Conservation (phyloP, 108 stramenopile genomes). For the Skeletonema menzelii region DNA sequence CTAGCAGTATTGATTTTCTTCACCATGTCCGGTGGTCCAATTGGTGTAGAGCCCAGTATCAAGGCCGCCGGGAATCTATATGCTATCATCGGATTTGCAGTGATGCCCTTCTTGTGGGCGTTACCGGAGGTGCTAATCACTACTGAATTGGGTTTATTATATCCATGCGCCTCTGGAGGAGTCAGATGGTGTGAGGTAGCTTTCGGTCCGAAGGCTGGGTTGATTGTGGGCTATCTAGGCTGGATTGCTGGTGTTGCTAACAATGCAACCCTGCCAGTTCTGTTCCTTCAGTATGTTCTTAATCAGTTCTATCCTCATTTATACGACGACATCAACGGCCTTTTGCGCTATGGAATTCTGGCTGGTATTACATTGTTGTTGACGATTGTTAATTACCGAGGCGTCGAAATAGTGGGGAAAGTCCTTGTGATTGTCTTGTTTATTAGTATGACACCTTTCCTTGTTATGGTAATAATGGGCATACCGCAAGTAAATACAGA, state of each 20-base stretch:
- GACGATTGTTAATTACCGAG: constrained; percentile 53
- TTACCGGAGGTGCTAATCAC: constrained; percentile 94
- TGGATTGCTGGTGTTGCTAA: constrained; percentile 92
- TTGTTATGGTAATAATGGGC: constrained; percentile 56
- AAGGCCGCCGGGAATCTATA: constrained; percentile 81
- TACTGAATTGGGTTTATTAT: constrained; percentile 84
- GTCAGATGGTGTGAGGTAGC: constrained; percentile 90
- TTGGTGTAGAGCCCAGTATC: constrained; percentile 88
- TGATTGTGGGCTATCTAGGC: constrained; percentile 82
- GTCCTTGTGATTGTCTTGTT: constrained; percentile 45
- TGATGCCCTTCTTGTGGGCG: constrained; percentile 89
- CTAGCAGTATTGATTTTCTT: constrained; percentile 38
- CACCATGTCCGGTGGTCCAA: constrained; percentile 71
- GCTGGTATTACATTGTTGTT: constrained; percentile 14
- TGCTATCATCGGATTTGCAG: constrained; percentile 78
- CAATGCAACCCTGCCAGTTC: constrained; percentile 89
- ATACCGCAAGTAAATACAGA: constrained; percentile 49
- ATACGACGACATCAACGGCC: constrained; percentile 16
- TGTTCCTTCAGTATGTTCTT: constrained; percentile 82
- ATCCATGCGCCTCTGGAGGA: constrained; percentile 89
- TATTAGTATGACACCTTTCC: constrained; percentile 63
- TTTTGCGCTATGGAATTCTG: constrained; percentile 19
- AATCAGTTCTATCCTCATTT: constrained; percentile 45
- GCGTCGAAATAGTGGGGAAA: constrained; percentile 60
- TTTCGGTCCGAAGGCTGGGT: constrained; percentile 81